Conservation (phyloP, 441 rosid species). For the Pelargonium australe region DNA sequence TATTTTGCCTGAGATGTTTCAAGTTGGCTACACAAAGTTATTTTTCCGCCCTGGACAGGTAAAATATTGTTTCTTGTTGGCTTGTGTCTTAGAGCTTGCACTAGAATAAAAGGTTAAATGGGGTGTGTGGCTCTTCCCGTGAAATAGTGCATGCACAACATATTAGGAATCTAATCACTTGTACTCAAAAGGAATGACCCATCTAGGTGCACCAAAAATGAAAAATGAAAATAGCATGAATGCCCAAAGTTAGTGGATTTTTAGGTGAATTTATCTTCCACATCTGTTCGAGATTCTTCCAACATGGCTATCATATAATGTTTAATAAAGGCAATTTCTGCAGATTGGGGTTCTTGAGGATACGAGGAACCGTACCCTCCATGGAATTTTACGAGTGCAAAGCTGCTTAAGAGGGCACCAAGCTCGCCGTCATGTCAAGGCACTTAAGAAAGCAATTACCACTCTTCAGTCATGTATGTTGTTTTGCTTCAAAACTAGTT, state of each 20-base stretch:
- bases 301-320: constrained; percentile 1
- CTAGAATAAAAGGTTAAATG: too few relatives aligned
- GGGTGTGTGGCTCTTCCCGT: neutral
- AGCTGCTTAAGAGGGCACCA: constrained; percentile 92
- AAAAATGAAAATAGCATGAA: too few relatives aligned
- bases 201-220: too few relatives aligned
- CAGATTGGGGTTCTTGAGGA: constrained; percentile 99
- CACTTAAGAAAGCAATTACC: constrained; percentile 56
- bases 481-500: neutral
- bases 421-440: constrained; percentile 59
- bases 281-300: neutral
- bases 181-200: neutral
- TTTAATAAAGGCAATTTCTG: constrained; percentile 20
- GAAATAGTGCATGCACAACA: neutral
- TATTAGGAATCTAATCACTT: neutral
- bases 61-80: constrained; percentile 10
- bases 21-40: constrained; percentile 95
- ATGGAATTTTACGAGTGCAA: constrained; percentile 88
- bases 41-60: constrained; percentile 99
- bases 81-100: neutral
- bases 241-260: neutral
- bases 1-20: constrained; percentile 98
- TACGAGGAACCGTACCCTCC: constrained; percentile 89
- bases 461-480: constrained; percentile 76
- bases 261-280: neutral